Base-by-base conservation (phyloP, 2,329 filamentous ascomycete genomes). In the Fonsecaea multimorphosa region DNA sequence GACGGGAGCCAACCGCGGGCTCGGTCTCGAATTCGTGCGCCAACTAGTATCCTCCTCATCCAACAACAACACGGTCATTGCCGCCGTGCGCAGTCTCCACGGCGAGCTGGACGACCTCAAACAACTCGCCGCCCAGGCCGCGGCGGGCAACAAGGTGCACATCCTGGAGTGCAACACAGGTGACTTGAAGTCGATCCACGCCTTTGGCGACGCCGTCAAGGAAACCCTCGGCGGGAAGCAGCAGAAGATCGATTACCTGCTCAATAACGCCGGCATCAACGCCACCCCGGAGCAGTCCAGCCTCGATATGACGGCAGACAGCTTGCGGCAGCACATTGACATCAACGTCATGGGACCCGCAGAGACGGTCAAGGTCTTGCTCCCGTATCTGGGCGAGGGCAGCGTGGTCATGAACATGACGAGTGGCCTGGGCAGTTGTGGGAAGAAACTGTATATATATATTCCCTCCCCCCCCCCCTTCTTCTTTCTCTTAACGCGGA, bases 261-360 rank as follows among this genome's bases (percentile, higher is more conserved):
- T 71, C 51, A 71, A 71, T 59, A 71, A 71, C 40, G 68, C 68
- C 44, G 68, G 64, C 40, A 67, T 68, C 58, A 69, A 69, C 40
- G 19, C 58, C 22, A 63, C 57, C 32, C 27, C 66, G 24, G 32
- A 53, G 29, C 52, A 64, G 53, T 65, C 51, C 9, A 55, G 53
- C n/a, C 53, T 68, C 40, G 53, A 49, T 22, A 40, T 70, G 8
- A 56, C 53, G 57, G 58, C 57, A 32, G 70, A 61, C 4, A 54
- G 55, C 56, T 64, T 65, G 27, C 51, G 32, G 51, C 55, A 31
- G 52, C 63, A 51, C 58, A 64, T 73, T 16, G 70, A 73, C 9
- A 70, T 73, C 11, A 78, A 78, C 40, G 71, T 76, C 5, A 68
- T 73, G 55, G 74, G 76, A 11, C 72, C 74, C 1, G 69, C 72